Evolutionary conservation across 768 basidiomycete species (phyloP).

Genomic region (Leccinum incarnatum): DNA sequence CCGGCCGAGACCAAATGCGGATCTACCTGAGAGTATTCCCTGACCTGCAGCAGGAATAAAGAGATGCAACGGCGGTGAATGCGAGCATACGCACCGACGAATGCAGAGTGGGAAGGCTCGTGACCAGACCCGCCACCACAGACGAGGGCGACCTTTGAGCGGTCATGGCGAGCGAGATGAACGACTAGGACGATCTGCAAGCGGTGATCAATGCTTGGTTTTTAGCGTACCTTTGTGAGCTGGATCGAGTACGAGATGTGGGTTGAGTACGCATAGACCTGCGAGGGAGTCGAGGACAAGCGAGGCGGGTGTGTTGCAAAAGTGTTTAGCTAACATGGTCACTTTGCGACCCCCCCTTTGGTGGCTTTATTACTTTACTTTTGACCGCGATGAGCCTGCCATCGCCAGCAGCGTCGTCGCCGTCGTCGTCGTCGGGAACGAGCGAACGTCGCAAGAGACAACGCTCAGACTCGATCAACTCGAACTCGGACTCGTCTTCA

Average conservation of each 20-base stretch:
- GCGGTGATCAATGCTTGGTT: not conserved
- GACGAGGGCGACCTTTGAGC: conserved; percentile 68
- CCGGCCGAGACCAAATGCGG: not conserved
- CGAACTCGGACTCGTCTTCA: conserved; percentile 65
- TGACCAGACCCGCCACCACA: conserved; percentile 89
- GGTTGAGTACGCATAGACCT: too few relatives aligned
- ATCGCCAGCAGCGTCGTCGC: conserved; percentile 38
- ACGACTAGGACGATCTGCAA: conserved; percentile 47
- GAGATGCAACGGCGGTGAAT: not conserved
- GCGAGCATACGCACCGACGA: conserved; percentile 61
- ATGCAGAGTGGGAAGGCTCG: conserved; percentile 87
- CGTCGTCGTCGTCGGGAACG: conserved; percentile 32
- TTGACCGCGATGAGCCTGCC: conserved; percentile 43
- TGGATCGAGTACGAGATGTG: conserved; percentile 61
- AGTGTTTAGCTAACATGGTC: conserved; percentile 47
- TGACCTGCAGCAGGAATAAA: conserved; percentile 42
- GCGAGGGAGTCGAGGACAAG: too few relatives aligned
- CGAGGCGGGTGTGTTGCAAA: conserved; percentile 53
- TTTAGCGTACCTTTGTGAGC: conserved; percentile 60
- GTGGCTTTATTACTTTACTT: not conserved
- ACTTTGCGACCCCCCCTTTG: conserved; percentile 11
- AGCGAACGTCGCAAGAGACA: conserved; percentile 61
- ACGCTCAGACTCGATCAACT: conserved; percentile 65
- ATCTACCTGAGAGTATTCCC: conserved; percentile 72
- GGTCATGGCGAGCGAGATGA: conserved; percentile 54